phyloP scores from a whole-genome alignment of 2,329 filamentous ascomycete genomes.

The Incumbomyces delicatus region DNA sequence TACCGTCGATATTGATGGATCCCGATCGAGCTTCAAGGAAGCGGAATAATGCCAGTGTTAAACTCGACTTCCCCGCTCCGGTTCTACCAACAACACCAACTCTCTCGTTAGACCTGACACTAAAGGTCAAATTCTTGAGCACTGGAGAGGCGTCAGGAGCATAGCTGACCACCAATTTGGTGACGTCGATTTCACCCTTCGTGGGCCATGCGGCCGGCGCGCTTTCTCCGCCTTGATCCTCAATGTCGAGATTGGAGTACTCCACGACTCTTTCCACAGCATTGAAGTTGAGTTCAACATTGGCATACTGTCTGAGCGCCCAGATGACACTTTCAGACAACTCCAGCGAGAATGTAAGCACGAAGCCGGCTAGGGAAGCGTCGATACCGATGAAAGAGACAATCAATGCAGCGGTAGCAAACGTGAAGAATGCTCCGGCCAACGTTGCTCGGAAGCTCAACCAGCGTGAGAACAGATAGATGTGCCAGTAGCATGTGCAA shows the following conservation, averaged over 20 bases:
- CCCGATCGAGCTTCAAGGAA: conserved; percentile 62
- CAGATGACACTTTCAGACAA: conserved; percentile 57
- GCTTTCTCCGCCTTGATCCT: conserved; percentile 51
- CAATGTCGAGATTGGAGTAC: conserved; percentile 59
- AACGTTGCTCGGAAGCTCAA: conserved; percentile 62
- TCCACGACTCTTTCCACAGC: conserved; percentile 66
- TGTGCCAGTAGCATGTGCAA: conserved; percentile 54
- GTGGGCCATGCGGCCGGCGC: conserved; percentile 67
- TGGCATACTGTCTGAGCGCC: conserved; percentile 58
- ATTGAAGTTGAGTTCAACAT: conserved; percentile 70
- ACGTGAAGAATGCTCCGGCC: conserved; percentile 59
- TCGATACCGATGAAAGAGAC: conserved; percentile 53
- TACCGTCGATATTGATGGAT: conserved; percentile 58
- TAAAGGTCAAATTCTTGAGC: conserved; percentile 59
- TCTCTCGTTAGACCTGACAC: conserved; percentile 56
- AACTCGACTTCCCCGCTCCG: conserved; percentile 65
- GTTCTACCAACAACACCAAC: conserved; percentile 71
- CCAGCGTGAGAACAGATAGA: conserved; percentile 69
- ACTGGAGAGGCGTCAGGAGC: conserved; percentile 62
- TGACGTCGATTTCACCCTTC: conserved; percentile 62
- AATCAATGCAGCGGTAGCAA: conserved; percentile 55
- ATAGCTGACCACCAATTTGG: conserved; percentile 62
- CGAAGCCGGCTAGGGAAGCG: conserved; percentile 64
- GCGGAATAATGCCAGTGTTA: conserved; percentile 67
- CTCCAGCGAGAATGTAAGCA: conserved; percentile 61